phyloP scores from a whole-genome alignment of 768 basidiomycete species.

The Tylopilus rubrobrunneus region DNA sequence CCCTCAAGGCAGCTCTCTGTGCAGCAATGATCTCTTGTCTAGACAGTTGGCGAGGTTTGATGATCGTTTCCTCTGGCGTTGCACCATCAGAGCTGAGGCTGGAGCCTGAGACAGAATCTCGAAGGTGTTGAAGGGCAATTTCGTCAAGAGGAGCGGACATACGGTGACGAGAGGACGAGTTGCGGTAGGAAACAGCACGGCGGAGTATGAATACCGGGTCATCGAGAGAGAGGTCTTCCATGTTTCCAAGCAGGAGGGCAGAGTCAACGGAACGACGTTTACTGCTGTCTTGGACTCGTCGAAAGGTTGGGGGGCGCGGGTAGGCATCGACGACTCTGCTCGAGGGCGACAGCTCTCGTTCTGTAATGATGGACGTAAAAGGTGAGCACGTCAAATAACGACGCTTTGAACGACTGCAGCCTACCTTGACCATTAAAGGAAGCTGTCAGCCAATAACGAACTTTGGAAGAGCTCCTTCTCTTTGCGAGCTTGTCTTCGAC shows the following conservation, averaged over 20 bases:
- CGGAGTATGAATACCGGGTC: slow-evolving; percentile 92
- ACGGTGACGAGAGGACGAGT: slow-evolving; percentile 63
- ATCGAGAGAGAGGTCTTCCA: slow-evolving; percentile 71
- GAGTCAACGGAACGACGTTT: slow-evolving; percentile 90
- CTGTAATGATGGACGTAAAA: slow-evolving; percentile 38
- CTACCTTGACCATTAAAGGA: slow-evolving; percentile 61
- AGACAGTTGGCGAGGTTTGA: slow-evolving; percentile 44
- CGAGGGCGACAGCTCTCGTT: slow-evolving; percentile 74
- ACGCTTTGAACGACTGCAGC: slow-evolving; percentile 8
- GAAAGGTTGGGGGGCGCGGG: slow-evolving; percentile 66
- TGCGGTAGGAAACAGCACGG: slow-evolving; percentile 72
- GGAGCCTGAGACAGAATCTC: slow-evolving; percentile 58
- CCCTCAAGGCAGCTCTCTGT: slow-evolving; percentile 81
- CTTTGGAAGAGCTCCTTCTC: slow-evolving; percentile 69
- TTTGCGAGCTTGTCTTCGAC: slow-evolving; percentile 90
- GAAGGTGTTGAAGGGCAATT: slow-evolving; percentile 68
- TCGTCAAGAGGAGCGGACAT: slow-evolving; percentile 80
- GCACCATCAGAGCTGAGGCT: slow-evolving; percentile 50
- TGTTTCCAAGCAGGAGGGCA: slow-evolving; percentile 58
- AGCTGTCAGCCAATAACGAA: slow-evolving; percentile 78
- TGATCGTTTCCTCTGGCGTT: slow-evolving; percentile 28
- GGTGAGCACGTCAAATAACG: slow-evolving; percentile 3
- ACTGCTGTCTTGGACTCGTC: slow-evolving; percentile 49
- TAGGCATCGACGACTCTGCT: slow-evolving; percentile 85
- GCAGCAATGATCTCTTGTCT: slow-evolving; percentile 91